A percentile compares a stretch with the other conserved stretches of the same genome.
Conservation (phyloP, 306 rosid genomes). For the Delonix regia region DNA sequence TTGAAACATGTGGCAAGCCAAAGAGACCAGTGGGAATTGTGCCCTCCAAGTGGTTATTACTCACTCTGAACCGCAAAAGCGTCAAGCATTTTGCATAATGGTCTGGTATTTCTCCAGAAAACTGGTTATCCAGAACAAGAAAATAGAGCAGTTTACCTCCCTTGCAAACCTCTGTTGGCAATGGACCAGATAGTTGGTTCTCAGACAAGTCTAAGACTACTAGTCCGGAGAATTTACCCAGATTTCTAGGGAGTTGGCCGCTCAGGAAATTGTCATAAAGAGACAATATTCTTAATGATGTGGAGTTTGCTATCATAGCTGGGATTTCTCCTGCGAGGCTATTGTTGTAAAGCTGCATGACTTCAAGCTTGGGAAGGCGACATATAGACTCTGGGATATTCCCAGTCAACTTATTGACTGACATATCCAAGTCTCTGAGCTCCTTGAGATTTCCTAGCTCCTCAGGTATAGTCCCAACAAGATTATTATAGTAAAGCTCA, state of each 20-base stretch:
- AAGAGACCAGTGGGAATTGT: constrained; percentile 54
- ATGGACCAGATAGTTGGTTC: constrained; percentile 59
- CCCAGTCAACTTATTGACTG: constrained; percentile 65
- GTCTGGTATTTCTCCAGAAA: constrained; percentile 59
- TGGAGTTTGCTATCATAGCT: constrained; percentile 48
- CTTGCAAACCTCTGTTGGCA: constrained; percentile 58
- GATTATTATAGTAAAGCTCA: constrained; percentile 65
- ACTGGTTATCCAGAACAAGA: constrained; percentile 53
- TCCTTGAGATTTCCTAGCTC: constrained; percentile 63
- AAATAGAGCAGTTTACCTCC: constrained; percentile 56
- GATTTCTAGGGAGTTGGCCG: constrained; percentile 51
- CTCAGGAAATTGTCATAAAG: constrained; percentile 60
- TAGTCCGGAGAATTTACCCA: constrained; percentile 55
- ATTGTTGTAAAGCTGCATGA: constrained; percentile 73
- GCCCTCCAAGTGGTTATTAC: constrained; percentile 52
- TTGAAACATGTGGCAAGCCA: constrained; percentile 57
- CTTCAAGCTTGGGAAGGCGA: constrained; percentile 62
- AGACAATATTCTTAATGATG: constrained; percentile 56
- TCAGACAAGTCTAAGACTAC: constrained; percentile 66
- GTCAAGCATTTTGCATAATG: constrained; percentile 49
- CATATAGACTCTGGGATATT: constrained; percentile 58
- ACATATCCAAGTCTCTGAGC: constrained; percentile 62
- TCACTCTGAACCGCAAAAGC: constrained; percentile 65
- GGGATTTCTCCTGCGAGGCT: constrained; percentile 62
- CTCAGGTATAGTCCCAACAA: constrained; percentile 53